Percentiles rank a stretch among this genome's conserved stretches.
Evolutionary conservation across 2,329 filamentous ascomycete species (phyloP).

Genomic region (Cryphonectria nitschkei): DNA sequence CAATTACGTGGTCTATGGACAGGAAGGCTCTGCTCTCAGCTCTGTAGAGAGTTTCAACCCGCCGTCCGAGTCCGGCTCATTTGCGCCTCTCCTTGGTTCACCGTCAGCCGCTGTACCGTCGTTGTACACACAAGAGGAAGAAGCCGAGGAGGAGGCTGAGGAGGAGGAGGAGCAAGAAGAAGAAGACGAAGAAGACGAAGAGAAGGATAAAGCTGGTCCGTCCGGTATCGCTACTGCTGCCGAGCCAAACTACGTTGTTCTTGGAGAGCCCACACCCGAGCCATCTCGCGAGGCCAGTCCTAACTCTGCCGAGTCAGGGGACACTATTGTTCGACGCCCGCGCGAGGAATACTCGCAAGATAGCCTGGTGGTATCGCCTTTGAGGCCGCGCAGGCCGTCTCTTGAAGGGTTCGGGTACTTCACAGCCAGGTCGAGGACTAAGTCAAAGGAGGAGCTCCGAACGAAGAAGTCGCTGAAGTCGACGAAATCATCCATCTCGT

Average conservation of each 20-base stretch:
- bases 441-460: slow-evolving; percentile 50
- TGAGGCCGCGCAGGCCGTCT: slow-evolving; percentile 53
- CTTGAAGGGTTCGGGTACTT: slow-evolving; percentile 54
- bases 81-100: slow-evolving; percentile 19
- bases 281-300: slow-evolving; percentile 38
- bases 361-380: slow-evolving; percentile 60
- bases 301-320: slow-evolving; percentile 40
- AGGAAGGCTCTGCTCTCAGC: slow-evolving; percentile 44
- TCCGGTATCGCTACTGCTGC: slow-evolving; percentile 43
- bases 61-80: slow-evolving; percentile 24
- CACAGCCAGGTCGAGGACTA: slow-evolving; percentile 50
- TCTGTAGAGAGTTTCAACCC: slow-evolving; percentile 44
- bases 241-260: slow-evolving; percentile 58
- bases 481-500: slow-evolving; percentile 60
- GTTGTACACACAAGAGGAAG: slow-evolving; percentile 16
- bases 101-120: slow-evolving; percentile 6
- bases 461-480: slow-evolving; percentile 51
- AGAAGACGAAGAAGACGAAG: not conserved
- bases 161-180: not conserved
- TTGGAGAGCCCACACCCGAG: slow-evolving; percentile 46
- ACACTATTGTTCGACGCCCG: slow-evolving; percentile 38
- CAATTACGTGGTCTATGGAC: slow-evolving; percentile 53
- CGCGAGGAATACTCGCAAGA: slow-evolving; percentile 61
- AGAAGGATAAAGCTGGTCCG: slow-evolving; percentile 37
- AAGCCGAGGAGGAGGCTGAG: not conserved